Conservation (phyloP, 2,329 filamentous ascomycete species). For the Colletotrichum orbiculare region DNA sequence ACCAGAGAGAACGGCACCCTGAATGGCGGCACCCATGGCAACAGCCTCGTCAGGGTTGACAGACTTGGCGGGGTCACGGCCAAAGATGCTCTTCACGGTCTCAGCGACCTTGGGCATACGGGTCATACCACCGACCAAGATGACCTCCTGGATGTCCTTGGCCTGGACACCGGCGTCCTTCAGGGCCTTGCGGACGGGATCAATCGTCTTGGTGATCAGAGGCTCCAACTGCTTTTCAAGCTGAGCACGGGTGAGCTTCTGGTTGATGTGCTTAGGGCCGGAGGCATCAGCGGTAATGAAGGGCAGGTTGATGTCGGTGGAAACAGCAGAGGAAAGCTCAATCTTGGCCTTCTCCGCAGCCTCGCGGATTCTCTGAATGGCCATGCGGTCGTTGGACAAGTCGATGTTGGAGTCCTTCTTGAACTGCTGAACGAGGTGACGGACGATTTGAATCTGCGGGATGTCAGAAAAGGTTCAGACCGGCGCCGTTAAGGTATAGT, state of each 20-base stretch:
- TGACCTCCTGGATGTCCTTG: slow-evolving; percentile 97
- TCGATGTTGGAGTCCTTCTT: slow-evolving; percentile 96
- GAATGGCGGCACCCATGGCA: slow-evolving; percentile 95
- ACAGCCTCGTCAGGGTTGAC: slow-evolving; percentile 99
- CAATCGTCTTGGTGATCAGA: slow-evolving; percentile 85
- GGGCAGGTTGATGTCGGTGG: slow-evolving; percentile 97
- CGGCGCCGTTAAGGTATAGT: too few species aligned
- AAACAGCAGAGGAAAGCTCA: slow-evolving; percentile 92
- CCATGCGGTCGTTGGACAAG: slow-evolving; percentile 93
- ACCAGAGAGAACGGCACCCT: slow-evolving; percentile 95
- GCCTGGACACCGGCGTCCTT: slow-evolving; percentile 93
- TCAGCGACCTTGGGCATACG: slow-evolving; percentile 99
- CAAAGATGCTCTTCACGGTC: slow-evolving; percentile 96
- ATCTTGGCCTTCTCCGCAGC: slow-evolving; percentile 99
- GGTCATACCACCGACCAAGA: slow-evolving; percentile 98
- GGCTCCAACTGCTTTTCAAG: slow-evolving; percentile 94
- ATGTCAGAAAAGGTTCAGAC: too few species aligned
- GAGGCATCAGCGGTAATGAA: slow-evolving; percentile 98
- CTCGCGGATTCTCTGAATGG: slow-evolving; percentile 98
- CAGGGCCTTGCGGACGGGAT: slow-evolving; percentile 94
- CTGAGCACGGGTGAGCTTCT: slow-evolving; percentile 90
- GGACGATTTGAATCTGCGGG: slow-evolving; percentile 79
- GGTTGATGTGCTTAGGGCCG: slow-evolving; percentile 98
- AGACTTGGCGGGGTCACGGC: slow-evolving; percentile 95
- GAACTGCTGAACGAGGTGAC: slow-evolving; percentile 93